Base-by-base conservation (phyloP, 1,139 yeast species). In the Blastobotrys capitulatus region DNA sequence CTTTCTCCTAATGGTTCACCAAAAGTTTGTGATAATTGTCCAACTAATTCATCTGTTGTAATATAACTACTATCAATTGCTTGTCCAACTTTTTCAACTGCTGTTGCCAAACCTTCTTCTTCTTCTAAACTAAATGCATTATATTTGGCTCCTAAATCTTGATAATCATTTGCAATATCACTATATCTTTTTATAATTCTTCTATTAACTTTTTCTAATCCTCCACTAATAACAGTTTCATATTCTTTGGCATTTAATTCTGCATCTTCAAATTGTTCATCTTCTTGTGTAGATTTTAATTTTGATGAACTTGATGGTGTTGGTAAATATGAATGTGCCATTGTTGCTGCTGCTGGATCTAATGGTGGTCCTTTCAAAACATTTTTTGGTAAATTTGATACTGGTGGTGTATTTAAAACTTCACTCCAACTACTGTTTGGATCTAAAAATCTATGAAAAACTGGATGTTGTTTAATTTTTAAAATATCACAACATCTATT, bases 1-100 rank as follows among this genome's bases (percentile, higher is more conserved):
- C 86, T 79, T 62, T 90, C 97, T 6, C 86, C 82, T 32, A 90
- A 70, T 4, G 95, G 95, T 62, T 90, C 97, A 38, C 87, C 78
- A 57, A 89, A 83, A 49, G 81, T 79, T 9, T 87, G 78, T 54
- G 86, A 82, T 42, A 90, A 71, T 42, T 80, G 79, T 38, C 80
- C 77, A n/a, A 84, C 82, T 20, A 90, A 72, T 5, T 80, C 74
- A 54, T 83, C 86, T 37, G 88, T 75, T 13, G 86, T 76, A 39
- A 83, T 73, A 51, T 80, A 82, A 34, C 82, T 80, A 41, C 86
- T 76, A 62, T 88, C 96, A 60, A 85, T 82, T 0, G 86, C 82
- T 61, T 84, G 88, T 3, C 97, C 96, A 13, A 87, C 76, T 54
- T 80, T 79, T 56, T 89, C 95, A 44, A 88, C 72, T 2, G 76